These are phyloP conservation scores for Mucor piriformis DNA, from an alignment of 371 early-diverging fungal genomes.

Conservation along the genomic window DNA sequence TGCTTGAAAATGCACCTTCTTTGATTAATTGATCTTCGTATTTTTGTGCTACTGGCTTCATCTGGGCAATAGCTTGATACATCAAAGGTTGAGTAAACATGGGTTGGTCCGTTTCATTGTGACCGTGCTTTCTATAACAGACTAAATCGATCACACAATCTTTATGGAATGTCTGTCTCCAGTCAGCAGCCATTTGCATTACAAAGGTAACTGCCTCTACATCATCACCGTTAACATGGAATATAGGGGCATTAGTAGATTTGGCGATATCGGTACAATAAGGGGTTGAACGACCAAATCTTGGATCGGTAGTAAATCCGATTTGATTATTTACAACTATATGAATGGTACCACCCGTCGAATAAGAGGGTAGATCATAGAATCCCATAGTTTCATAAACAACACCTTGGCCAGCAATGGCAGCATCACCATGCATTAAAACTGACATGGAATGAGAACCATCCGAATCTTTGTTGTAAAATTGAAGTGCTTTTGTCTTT, in stretches of 20 bases:
- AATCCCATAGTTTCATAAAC: conserved; percentile 97
- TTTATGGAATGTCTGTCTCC: conserved; percentile 93
- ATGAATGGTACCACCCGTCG: conserved; percentile 96
- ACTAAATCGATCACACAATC: conserved; percentile 96
- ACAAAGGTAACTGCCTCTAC: conserved; percentile 94
- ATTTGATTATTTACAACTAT: conserved; percentile 98
- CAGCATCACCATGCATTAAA: conserved; percentile 97
- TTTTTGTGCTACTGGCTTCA: conserved; percentile 79
- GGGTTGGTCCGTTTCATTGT: conserved; percentile 98
- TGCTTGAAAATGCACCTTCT: conserved; percentile 84
- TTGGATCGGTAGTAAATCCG: conserved; percentile 98
- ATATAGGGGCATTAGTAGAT: conserved; percentile 92
- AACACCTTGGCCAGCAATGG: conserved; percentile 96
- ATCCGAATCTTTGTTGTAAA: conserved; percentile 84
- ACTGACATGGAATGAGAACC: conserved; percentile 86
- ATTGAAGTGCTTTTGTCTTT: conserved; percentile 93
- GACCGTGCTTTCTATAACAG: conserved; percentile 95
- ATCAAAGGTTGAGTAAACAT: conserved; percentile 97
- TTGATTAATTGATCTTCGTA: conserved; percentile 80
- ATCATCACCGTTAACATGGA: conserved; percentile 98
- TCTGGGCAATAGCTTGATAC: conserved; percentile 89
- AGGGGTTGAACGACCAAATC: conserved; percentile 92
- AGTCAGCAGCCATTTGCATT: conserved; percentile 92
- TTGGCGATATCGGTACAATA: conserved; percentile 98
- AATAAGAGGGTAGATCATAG: conserved; percentile 91